These are phyloP conservation scores for Prunus fruticosa DNA, from an alignment of 306 rosid species.

Conservation along the genomic window DNA sequence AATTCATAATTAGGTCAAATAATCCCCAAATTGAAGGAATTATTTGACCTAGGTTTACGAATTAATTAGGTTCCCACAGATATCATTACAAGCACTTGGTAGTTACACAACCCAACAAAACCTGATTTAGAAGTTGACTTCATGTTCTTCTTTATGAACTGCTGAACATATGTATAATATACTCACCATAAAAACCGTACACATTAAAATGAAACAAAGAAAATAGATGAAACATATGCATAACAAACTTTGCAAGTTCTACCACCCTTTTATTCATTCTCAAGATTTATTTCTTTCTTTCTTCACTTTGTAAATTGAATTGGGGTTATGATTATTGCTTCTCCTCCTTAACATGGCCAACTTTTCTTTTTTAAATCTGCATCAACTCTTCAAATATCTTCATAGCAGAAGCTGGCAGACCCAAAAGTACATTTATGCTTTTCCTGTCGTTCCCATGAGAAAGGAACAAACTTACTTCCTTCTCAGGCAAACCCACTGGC, in stretches of 20 bases:
- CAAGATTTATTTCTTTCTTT: neutral
- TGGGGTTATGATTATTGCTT: neutral
- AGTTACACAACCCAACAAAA: neutral
- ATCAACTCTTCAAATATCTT: conserved; percentile 46
- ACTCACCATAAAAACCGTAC: neutral
- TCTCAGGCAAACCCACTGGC: conserved; percentile 70
- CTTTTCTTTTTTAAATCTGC: conserved; percentile 29
- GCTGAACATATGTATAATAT: neutral
- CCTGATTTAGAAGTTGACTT: neutral
- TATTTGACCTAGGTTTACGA: too few relatives aligned
- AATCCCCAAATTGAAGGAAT: too few relatives aligned
- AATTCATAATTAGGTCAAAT: too few relatives aligned
- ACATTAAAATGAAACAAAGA: neutral
- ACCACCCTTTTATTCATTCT: conserved; percentile 6
- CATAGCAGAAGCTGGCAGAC: conserved; percentile 86
- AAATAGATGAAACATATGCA: neutral
- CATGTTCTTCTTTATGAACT: neutral
- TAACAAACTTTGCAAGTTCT: neutral
- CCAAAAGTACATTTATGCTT: conserved; percentile 62
- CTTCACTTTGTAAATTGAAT: neutral
- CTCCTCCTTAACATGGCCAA: neutral
- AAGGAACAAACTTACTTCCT: conserved; percentile 62
- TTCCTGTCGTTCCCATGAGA: conserved; percentile 52
- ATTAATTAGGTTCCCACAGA: too few relatives aligned
- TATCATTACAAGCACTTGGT: neutral